phyloP scores from a whole-genome alignment of 371 early-diverging fungal genomes.

The Circinella minor region DNA sequence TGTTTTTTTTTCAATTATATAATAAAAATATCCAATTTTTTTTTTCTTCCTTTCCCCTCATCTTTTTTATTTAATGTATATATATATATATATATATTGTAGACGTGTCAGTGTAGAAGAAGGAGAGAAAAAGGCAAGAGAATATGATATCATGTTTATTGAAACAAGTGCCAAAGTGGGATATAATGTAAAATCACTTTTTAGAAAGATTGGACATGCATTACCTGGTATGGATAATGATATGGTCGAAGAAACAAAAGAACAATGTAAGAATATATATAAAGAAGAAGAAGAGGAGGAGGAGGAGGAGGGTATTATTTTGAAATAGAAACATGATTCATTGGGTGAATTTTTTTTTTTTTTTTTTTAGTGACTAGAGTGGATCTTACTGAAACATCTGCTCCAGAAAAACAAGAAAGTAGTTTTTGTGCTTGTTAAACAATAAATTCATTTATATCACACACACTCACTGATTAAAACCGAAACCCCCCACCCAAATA shows the following conservation, averaged over 20 bases:
- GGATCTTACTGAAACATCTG: conserved; percentile 43
- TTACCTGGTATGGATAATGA: conserved; percentile 83
- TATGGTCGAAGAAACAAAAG: conserved; percentile 38
- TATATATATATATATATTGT: neutral
- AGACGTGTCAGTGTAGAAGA: conserved; percentile 82
- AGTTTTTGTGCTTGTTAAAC: conserved; percentile 47
- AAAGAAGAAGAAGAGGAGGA: neutral
- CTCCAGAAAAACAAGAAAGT: conserved; percentile 33
- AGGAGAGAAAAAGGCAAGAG: conserved; percentile 90
- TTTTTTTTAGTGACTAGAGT: conserved; percentile 44
- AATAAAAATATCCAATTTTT: no score
- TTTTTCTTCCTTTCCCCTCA: no score
- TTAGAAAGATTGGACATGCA: conserved; percentile 91
- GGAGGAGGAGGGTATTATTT: neutral
- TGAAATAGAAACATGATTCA: neutral
- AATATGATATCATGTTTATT: conserved; percentile 90
- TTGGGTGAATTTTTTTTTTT: neutral
- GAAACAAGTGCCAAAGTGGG: conserved; percentile 95
- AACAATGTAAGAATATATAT: conserved; percentile 18
- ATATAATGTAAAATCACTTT: conserved; percentile 89
- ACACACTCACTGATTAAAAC: no score
- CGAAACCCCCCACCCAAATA: no score
- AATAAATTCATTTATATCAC: no score
- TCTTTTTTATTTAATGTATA: neutral
- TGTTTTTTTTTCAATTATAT: no score